Evolutionary conservation across 306 rosid species (phyloP), one percentile per base, ranked within the genome.

Genomic region (Rubus parviflorus): DNA sequence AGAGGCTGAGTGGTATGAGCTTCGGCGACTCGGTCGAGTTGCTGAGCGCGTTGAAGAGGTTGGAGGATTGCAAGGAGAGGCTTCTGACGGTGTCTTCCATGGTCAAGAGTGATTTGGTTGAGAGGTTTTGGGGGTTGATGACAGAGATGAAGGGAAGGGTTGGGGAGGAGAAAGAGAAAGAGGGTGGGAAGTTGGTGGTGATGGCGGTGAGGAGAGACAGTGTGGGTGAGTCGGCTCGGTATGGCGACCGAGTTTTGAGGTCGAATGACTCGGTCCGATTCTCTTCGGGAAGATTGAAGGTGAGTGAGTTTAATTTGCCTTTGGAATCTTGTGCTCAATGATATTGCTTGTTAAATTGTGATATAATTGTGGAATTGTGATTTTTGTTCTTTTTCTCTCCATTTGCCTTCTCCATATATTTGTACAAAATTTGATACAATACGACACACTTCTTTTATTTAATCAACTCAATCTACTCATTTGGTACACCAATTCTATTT

Each of bases 1-100:
- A 86, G 80, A 81, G 98, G 52, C 69, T 88, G 79, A 82, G 80
- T 23, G 83, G 83, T 13, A 78, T 92, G 38, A 86, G 81, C 42
- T 94, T 90, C 45, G 88, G 89, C 20, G 97, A 92, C 72, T 88
- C 89, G 46, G 83, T 94, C 42, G 97, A 94, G 78, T 63, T 90
- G 83, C 86, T 80, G 3, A 85, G 88, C 62, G 82, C 77, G 37
- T 75, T 90, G 88, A 92, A 86, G 85, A 82, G 97, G 16, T 57
- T 88, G 54, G 96, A 87, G 68, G 85, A 88, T 70, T 86, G 88
- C 51, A 62, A 35, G 74, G 97, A 83, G 77, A 85, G 64, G 70
- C 38, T 79, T 71, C 1, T 61, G 41, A 8, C 45, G 83, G 60
- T 12, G 69, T 25, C 58, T 30, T 6, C 53, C 42, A 61, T 68